Conservation (phyloP, 345 rosid genomes). For the Lumnitzera racemosa region DNA sequence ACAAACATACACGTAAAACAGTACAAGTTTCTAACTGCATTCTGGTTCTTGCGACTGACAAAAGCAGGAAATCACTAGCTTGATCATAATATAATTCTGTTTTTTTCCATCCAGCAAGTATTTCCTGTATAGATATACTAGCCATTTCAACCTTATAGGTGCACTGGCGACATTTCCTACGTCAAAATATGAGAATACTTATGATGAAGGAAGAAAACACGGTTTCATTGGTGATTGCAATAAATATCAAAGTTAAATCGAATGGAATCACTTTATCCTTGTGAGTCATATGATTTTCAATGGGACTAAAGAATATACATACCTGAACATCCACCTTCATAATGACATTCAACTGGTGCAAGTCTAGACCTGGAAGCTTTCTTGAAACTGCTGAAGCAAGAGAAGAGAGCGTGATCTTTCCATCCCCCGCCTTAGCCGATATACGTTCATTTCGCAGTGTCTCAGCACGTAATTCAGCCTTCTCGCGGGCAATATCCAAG, state of each 20-base stretch:
- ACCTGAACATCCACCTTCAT: slow-evolving; percentile 98
- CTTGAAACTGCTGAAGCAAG: slow-evolving; percentile 87
- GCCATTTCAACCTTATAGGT: too few relatives aligned
- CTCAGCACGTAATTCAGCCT: slow-evolving; percentile 67
- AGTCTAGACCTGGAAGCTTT: slow-evolving; percentile 78
- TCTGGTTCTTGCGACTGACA: too few relatives aligned
- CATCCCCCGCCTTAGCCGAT: slow-evolving; percentile 94
- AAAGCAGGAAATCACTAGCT: too few relatives aligned
- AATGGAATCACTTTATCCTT: slow-evolving; percentile 1
- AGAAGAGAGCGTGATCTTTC: slow-evolving; percentile 92
- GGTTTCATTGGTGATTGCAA: too few relatives aligned
- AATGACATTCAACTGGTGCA: slow-evolving; percentile 90
- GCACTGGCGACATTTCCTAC: too few relatives aligned
- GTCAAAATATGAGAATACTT: too few relatives aligned
- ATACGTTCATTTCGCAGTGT: slow-evolving; percentile 69
- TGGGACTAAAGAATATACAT: slow-evolving; percentile 9
- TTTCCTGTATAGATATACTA: too few relatives aligned
- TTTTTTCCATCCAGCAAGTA: too few relatives aligned
- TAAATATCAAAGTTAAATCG: too few relatives aligned
- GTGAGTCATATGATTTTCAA: not conserved
- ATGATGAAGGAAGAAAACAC: too few relatives aligned
- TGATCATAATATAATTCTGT: too few relatives aligned
- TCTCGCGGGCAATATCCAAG: slow-evolving; percentile 84
- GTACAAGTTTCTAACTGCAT: not conserved
- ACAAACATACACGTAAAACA: too few relatives aligned